Percentiles rank a stretch among this genome's conserved stretches.
Conservation (phyloP, 2,329 filamentous ascomycete species). For the Pyrenochaeta sp. region DNA sequence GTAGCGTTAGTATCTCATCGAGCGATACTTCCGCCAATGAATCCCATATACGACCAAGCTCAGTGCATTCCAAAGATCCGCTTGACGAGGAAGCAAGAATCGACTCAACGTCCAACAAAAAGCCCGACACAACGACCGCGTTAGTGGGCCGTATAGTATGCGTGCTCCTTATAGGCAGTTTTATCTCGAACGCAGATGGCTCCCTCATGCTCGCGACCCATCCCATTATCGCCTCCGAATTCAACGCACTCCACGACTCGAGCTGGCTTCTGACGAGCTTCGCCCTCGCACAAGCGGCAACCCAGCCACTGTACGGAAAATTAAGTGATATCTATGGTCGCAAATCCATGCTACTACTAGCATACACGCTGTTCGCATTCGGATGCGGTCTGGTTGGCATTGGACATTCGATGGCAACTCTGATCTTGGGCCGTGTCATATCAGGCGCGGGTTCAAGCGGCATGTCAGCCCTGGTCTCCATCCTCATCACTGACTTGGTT, state of each 20-base stretch:
- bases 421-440: constrained; percentile 62
- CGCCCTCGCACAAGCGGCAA: constrained; percentile 53
- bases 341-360: constrained; percentile 49
- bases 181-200: constrained; percentile 70
- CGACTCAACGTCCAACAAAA: not conserved
- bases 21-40: constrained; percentile 6
- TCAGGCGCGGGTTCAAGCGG: constrained; percentile 73
- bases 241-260: constrained; percentile 52
- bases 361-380: constrained; percentile 54
- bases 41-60: constrained; percentile 1
- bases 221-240: constrained; percentile 60
- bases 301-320: constrained; percentile 53
- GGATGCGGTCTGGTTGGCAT: constrained; percentile 33
- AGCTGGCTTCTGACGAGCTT: constrained; percentile 58
- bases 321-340: constrained; percentile 57
- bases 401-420: constrained; percentile 18
- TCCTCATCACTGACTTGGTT: constrained; percentile 61
- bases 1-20: not conserved
- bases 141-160: constrained; percentile 22
- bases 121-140: constrained; percentile 2
- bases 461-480: constrained; percentile 59
- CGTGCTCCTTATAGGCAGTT: constrained; percentile 51
- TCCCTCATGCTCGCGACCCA: constrained; percentile 74
- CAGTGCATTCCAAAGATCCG: not conserved
- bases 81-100: constrained; percentile 22